Evolutionary conservation across 148 eudicot species (phyloP), one percentile per base, ranked within the genome.

Genomic region (Persicaria maculosa): DNA sequence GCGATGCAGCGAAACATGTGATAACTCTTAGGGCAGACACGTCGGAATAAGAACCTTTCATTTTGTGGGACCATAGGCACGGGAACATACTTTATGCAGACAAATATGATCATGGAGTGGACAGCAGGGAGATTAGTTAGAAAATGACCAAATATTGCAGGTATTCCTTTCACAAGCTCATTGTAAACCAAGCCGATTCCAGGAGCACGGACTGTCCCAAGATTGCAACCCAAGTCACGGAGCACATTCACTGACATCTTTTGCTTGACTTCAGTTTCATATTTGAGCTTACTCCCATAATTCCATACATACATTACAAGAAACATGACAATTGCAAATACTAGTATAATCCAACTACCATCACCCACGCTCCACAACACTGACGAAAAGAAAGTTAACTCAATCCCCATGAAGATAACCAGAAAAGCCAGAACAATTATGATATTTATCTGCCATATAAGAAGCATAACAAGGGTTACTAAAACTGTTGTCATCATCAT

Each of bases 1-100:
- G 99, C 96, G 79, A 95, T 86, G 77, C 99, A 95, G 69, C 97
- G 99, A 73, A 95, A 95, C 81, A 95, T 83, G 85, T 92, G 99
- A 89, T 95, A 95, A 83, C 84, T 81, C 79, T 82, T 92, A 68
- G 96, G 84, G 86, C 99, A 90, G 67, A 95, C 97, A 65, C 99
- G 92, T 74, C 97, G 87, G 82, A 95, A 95, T 53, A 95, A 87
- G 72, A 95, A 95, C 79, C 97, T 86, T 78, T 95, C 99, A 67
- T 88, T 87, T 77, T 85, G 99, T 44, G 97, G 94, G 79, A 95
- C 99, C 73, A 85, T 61, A 17, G 99, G 85, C 74, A 95, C 94
- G 57, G 99, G 97, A 71, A 95, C 97, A 81, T 90, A 90, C 84
- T 95, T 95, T 79, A 95, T 85, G 82, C 97, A 90, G 36, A 92